A percentile compares a stretch with the other conserved stretches of the same genome.
phyloP scores from a whole-genome alignment of 1,139 yeast genomes.

The Geotrichum candidum region DNA sequence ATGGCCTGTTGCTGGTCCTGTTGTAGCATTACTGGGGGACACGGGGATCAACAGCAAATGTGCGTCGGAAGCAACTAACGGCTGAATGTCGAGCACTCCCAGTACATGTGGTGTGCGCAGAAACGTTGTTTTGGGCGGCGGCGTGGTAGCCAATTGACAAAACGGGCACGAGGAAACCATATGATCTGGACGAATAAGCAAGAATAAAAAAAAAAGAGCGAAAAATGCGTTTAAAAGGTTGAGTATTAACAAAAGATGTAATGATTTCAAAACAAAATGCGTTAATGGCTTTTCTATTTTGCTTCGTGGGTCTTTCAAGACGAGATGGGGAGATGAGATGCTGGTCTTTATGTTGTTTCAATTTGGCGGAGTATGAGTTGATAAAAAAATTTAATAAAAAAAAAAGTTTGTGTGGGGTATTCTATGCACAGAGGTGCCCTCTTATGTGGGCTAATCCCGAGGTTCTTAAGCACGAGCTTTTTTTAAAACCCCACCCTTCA shows the following conservation, averaged over 20 bases:
- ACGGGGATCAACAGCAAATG: conserved; percentile 71
- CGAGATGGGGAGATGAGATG: neutral
- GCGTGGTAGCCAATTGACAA: neutral
- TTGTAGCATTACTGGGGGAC: neutral
- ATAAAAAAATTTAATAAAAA: too few species aligned
- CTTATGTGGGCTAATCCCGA: neutral
- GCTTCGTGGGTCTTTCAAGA: neutral
- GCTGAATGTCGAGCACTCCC: conserved; percentile 78
- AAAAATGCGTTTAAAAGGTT: neutral
- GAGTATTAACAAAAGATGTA: too few species aligned
- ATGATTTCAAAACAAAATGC: too few species aligned
- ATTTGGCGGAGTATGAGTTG: neutral
- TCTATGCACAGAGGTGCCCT: neutral
- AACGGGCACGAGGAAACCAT: conserved; percentile 1
- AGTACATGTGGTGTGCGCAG: conserved; percentile 28
- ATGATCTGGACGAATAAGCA: too few species aligned
- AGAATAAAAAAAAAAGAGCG: neutral
- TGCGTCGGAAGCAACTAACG: conserved; percentile 48
- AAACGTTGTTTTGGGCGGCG: conserved; percentile 20
- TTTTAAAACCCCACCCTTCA: too few species aligned
- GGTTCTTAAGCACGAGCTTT: neutral
- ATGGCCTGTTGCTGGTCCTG: conserved; percentile 46
- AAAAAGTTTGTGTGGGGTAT: neutral
- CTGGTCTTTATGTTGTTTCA: neutral
- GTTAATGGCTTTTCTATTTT: too few species aligned